Conservation (phyloP, 192 early-diverging fungal genomes). For the Coemansia sp. region DNA sequence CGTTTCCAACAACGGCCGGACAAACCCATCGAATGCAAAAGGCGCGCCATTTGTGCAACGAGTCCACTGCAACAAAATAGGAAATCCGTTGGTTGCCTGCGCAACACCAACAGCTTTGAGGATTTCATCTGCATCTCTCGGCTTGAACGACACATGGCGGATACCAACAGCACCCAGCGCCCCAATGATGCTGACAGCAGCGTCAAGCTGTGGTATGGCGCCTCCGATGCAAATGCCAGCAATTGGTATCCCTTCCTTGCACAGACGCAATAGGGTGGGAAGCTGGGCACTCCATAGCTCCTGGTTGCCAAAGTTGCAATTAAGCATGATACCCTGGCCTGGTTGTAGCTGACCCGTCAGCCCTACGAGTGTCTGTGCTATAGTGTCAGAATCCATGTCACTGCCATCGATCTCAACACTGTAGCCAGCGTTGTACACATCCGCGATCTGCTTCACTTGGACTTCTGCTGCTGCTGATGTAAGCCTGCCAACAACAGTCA, state of each 20-base stretch:
- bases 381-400: conserved; percentile 83
- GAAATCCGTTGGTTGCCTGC: conserved; percentile 74
- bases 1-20: conserved; percentile 77
- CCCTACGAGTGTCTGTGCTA: conserved; percentile 63
- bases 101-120: conserved; percentile 83
- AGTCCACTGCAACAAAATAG: conserved; percentile 94
- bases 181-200: conserved; percentile 75
- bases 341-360: conserved; percentile 70
- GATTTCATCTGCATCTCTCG: conserved; percentile 74
- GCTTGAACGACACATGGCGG: conserved; percentile 82
- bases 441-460: conserved; percentile 83
- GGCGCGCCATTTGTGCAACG: conserved; percentile 92
- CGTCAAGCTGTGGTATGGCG: conserved; percentile 88
- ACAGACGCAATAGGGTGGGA: conserved; percentile 73
- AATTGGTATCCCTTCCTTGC: conserved; percentile 86
- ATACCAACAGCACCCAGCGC: conserved; percentile 75
- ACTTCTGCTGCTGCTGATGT: conserved; percentile 84
- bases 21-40: conserved; percentile 94
- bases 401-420: conserved; percentile 89
- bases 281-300: conserved; percentile 82
- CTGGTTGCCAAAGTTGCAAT: conserved; percentile 86
- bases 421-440: conserved; percentile 86
- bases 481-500: conserved; percentile 95
- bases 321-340: conserved; percentile 87
- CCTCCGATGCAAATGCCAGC: conserved; percentile 88